Conservation (phyloP, 2,329 filamentous ascomycete genomes). For the Ceratocystiopsis brevicomis region DNA sequence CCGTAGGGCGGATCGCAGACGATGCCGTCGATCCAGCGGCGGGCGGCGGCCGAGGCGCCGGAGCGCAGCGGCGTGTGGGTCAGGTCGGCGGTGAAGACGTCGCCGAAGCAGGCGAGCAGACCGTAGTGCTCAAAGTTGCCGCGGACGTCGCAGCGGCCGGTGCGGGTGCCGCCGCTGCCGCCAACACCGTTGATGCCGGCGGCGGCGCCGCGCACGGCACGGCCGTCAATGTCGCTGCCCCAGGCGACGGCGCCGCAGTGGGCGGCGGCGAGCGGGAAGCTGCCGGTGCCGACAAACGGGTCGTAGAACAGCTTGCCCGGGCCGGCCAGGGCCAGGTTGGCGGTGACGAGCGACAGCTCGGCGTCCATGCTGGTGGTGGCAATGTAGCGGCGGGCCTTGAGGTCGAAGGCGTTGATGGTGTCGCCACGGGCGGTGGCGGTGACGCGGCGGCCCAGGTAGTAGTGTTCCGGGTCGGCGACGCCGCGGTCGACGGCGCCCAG, state of each 20-base stretch:
- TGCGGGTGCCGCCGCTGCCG: constrained; percentile 6
- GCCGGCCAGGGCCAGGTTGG: constrained; percentile 68
- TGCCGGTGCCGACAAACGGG: constrained; percentile 88
- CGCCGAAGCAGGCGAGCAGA: constrained; percentile 45
- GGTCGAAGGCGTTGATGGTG: constrained; percentile 53
- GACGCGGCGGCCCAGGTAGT: constrained; percentile 58
- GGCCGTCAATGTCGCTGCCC: constrained; percentile 85
- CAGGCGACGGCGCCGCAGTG: constrained; percentile 72
- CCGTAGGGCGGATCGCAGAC: constrained; percentile 94
- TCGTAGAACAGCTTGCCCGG: constrained; percentile 83
- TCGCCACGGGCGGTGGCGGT: constrained; percentile 43
- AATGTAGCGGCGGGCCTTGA: constrained; percentile 89
- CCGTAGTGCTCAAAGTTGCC: constrained; percentile 78
- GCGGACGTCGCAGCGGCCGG: constrained; percentile 24
- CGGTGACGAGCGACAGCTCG: constrained; percentile 76
- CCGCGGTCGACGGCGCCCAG: constrained; percentile 29
- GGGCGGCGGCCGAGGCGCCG: constrained; percentile 1
- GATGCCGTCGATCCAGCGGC: constrained; percentile 63
- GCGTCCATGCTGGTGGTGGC: constrained; percentile 96
- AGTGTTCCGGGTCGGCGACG: constrained; percentile 33
- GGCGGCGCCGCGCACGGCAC: constrained; percentile 59
- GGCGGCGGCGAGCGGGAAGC: constrained; percentile 75
- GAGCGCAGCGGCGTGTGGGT: constrained; percentile 62
- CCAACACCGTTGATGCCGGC: constrained; percentile 22
- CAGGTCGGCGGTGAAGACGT: constrained; percentile 68